Conservation (phyloP, 2,329 filamentous ascomycete genomes). For the Laburnicola sp. region DNA sequence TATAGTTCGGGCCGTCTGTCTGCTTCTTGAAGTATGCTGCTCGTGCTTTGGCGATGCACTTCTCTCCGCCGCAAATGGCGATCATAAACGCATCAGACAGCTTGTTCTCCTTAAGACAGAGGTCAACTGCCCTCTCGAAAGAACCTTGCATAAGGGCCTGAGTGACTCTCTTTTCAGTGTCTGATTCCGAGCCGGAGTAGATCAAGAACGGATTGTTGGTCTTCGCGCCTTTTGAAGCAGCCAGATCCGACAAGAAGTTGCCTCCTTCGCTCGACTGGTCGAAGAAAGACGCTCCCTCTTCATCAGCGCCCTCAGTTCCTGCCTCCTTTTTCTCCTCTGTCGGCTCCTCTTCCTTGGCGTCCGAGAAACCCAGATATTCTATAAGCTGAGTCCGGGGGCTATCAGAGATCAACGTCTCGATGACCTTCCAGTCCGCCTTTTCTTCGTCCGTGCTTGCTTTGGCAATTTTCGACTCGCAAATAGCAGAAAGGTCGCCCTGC, state of each 20-base stretch:
- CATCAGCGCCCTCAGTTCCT: conserved; percentile 51
- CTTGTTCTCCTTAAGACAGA: conserved; percentile 84
- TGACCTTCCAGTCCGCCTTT: conserved; percentile 93
- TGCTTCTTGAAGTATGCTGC: conserved; percentile 85
- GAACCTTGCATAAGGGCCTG: conserved; percentile 85
- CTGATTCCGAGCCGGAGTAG: conserved; percentile 79
- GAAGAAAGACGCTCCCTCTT: conserved; percentile 74
- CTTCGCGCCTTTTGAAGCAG: conserved; percentile 87
- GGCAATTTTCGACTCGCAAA: conserved; percentile 79
- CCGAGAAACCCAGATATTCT: conserved; percentile 85
- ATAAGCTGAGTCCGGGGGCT: conserved; percentile 85
- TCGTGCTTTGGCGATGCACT: conserved; percentile 92
- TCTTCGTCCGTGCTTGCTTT: conserved; percentile 83
- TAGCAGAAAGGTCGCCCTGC: conserved; percentile 72
- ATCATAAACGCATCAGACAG: conserved; percentile 98
- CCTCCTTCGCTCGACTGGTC: conserved; percentile 70
- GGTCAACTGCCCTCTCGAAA: conserved; percentile 85
- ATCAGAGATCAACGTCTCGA: conserved; percentile 81
- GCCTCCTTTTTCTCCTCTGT: conserved; percentile 30
- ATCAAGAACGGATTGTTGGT: conserved; percentile 94
- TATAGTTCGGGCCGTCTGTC: conserved; percentile 81
- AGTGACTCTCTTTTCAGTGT: conserved; percentile 84
- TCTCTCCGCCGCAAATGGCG: conserved; percentile 92
- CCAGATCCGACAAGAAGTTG: conserved; percentile 81
- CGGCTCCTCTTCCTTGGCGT: conserved; percentile 52